phyloP scores from a whole-genome alignment of 306 rosid species.

The Amphicarpaea edgeworthii region DNA sequence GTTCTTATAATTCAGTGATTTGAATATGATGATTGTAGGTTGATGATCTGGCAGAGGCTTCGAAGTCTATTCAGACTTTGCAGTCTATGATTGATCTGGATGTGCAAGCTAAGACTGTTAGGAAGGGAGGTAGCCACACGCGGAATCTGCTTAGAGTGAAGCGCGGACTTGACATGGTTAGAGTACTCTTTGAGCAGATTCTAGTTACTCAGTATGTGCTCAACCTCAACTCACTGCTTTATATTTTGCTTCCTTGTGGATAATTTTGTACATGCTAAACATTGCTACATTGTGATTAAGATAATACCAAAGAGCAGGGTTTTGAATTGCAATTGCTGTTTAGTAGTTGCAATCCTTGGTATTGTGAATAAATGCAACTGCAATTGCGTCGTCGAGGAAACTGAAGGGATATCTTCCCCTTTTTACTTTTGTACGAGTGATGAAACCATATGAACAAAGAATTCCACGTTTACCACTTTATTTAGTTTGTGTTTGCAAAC shows the following conservation, averaged over 20 bases:
- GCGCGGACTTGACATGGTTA: slow-evolving; percentile 95
- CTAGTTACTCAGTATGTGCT: slow-evolving; percentile 69
- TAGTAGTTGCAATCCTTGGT: too few species aligned
- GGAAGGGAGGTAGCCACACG: slow-evolving; percentile 77
- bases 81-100: slow-evolving; percentile 75
- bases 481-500: background rate
- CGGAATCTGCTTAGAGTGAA: slow-evolving; percentile 91
- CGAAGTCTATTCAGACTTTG: slow-evolving; percentile 69
- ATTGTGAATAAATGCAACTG: too few species aligned
- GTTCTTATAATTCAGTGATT: too few species aligned
- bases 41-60: slow-evolving; percentile 78
- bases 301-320: background rate
- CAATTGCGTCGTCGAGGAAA: too few species aligned
- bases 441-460: background rate
- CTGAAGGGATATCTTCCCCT: too few species aligned
- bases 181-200: slow-evolving; percentile 81
- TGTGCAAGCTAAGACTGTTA: slow-evolving; percentile 59
- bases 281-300: background rate
- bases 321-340: too few species aligned
- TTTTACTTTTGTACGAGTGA: background rate
- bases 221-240: background rate
- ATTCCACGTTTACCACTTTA: background rate
- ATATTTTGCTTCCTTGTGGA: background rate
- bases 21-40: slow-evolving; percentile 54
- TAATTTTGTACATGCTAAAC: too few species aligned